Percentiles rank a stretch among this genome's conserved stretches.
phyloP scores from a whole-genome alignment of 2,329 filamentous ascomycete genomes.

The Stachybotrys echinatus region DNA sequence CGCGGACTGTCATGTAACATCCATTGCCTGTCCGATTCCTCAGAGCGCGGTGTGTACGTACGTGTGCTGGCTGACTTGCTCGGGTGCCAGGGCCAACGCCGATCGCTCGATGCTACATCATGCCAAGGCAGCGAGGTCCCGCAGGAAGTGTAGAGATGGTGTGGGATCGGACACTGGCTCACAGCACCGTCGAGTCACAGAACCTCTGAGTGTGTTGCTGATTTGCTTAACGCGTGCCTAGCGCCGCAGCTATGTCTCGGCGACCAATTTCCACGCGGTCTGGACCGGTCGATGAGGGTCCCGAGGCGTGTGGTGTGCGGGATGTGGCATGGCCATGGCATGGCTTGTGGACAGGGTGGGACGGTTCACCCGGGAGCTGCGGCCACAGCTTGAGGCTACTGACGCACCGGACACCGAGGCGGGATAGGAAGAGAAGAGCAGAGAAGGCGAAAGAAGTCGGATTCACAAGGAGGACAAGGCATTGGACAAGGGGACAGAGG shows the following conservation, averaged over 20 bases:
- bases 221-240: not conserved
- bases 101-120: not conserved
- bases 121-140: not conserved
- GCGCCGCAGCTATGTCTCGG: slow-evolving; percentile 6
- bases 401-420: too few species aligned
- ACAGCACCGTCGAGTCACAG: not conserved
- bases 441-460: not conserved
- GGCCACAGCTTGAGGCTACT: not conserved
- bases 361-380: not conserved
- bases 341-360: not conserved
- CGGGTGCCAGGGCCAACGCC: too few species aligned
- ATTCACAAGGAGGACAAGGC: not conserved
- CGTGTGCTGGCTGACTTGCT: too few species aligned
- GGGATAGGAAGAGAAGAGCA: too few species aligned
- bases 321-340: not conserved
- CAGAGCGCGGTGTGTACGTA: too few species aligned
- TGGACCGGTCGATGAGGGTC: slow-evolving; percentile 8
- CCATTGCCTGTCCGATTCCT: too few species aligned
- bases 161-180: too few species aligned
- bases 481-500: not conserved
- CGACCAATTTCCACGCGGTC: slow-evolving; percentile 4
- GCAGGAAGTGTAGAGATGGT: too few species aligned
- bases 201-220: not conserved
- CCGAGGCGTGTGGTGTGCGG: not conserved
- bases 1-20: too few species aligned